Evolutionary conservation across 306 rosid genomes (phyloP), one percentile per base, ranked within the genome.

Genomic region (Cucumis melo): DNA sequence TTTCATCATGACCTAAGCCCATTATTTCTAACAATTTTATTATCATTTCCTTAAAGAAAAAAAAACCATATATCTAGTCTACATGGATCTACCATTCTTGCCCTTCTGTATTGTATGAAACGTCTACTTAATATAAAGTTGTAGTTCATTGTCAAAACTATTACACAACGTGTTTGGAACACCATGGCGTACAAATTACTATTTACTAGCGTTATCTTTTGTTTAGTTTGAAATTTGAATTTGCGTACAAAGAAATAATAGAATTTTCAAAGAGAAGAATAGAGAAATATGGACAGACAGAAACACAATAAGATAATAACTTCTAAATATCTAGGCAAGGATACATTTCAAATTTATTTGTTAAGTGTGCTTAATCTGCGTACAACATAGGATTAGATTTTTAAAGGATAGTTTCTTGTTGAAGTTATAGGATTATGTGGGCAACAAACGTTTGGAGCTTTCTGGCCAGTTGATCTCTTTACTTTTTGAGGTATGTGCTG

Each of bases 401-500:
- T 50, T 48, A 50, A 46, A 71, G 41, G 76, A 17, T 27, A 7
- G 38, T 71, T 76, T 85, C 50, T 71, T 24, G 73, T 60, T 46
- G 27, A 73, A 44, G 7, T 76, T 77, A 38, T 74, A 92, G 96
- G 98, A 91, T 85, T 93, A 93, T 84, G 98, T 93, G 77, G 98
- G 98, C 57, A 93, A 93, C 86, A 93, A 93, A 82, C 86, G 97
- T 78, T 83, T 93, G 87, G 98, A 93, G 85, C 80, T 93, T 76
- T 91, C 97, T 82, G 98, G 98, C 80, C 97, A 93, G 78, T 72
- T 92, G 62, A 86, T 93, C 77, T 88, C 97, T 67, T 86, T 93
- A 51, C 91, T 91, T 58, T 93, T 93, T 84, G 98, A 93, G 98
- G 98, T 92, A 90, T 90, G 89, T 74, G 57, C 56, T 54, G 51